Percentiles rank a stretch among this genome's conserved stretches.
Conservation (phyloP, 2,329 filamentous ascomycete genomes). For the Penicillium sp. region DNA sequence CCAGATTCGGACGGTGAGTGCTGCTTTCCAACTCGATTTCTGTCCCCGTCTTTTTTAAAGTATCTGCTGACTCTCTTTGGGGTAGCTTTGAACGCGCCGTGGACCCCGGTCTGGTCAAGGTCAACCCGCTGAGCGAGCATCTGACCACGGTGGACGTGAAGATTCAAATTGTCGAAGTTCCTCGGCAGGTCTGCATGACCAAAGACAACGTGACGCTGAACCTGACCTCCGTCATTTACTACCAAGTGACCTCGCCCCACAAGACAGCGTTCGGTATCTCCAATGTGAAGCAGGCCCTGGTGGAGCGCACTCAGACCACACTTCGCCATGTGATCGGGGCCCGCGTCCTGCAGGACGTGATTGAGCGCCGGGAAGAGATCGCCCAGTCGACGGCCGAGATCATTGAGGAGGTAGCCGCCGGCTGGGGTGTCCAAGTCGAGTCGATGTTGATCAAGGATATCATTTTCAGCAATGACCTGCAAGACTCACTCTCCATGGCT, state of each 20-base stretch:
- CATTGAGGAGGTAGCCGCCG: constrained; percentile 87
- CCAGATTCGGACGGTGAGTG: constrained; percentile 69
- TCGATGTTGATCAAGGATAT: constrained; percentile 99
- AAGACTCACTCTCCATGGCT: constrained; percentile 95
- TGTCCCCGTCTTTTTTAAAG: not conserved
- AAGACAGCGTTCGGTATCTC: constrained; percentile 95
- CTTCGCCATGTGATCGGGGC: constrained; percentile 94
- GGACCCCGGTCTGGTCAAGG: constrained; percentile 91
- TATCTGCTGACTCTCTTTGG: constrained; percentile 1
- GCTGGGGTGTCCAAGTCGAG: constrained; percentile 95
- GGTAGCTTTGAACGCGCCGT: constrained; percentile 79
- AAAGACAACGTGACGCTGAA: constrained; percentile 97
- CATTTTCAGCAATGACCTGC: constrained; percentile 90
- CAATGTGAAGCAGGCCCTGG: constrained; percentile 89
- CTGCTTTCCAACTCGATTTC: not conserved
- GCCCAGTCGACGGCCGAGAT: constrained; percentile 93
- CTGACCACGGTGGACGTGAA: constrained; percentile 95
- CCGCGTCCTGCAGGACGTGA: constrained; percentile 92
- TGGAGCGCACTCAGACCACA: constrained; percentile 97
- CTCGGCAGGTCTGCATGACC: constrained; percentile 96
- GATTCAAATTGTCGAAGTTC: constrained; percentile 96
- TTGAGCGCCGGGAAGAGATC: constrained; percentile 95
- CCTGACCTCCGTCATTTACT: constrained; percentile 97
- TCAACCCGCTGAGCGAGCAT: constrained; percentile 89
- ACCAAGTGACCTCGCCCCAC: constrained; percentile 91